phyloP scores from a whole-genome alignment of 371 early-diverging fungal species.

The Mucor sp. region DNA sequence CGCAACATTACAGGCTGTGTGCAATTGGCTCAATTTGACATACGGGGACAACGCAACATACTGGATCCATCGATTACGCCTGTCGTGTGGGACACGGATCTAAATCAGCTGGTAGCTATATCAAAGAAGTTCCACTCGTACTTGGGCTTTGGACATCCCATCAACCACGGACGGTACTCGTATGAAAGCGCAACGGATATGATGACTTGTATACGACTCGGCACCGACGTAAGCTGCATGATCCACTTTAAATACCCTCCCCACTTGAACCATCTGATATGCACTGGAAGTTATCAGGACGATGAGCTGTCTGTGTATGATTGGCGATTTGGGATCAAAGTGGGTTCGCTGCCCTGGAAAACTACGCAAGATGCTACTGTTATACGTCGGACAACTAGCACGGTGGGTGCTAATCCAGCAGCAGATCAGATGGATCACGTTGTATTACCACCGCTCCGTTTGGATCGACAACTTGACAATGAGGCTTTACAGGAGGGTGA shows the following conservation, averaged over 20 bases:
- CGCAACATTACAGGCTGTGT: slow-evolving; percentile 24
- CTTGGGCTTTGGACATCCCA: background rate
- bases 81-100: slow-evolving; percentile 18
- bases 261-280: slow-evolving; percentile 33
- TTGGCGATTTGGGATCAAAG: slow-evolving; percentile 40
- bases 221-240: slow-evolving; percentile 32
- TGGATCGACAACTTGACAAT: background rate
- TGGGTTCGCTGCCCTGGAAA: slow-evolving; percentile 42
- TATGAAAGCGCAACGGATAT: slow-evolving; percentile 6
- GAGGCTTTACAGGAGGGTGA: background rate
- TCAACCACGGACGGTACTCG: background rate
- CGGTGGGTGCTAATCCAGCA: background rate
- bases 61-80: slow-evolving; percentile 28
- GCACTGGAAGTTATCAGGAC: slow-evolving; percentile 31
- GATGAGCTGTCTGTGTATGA: slow-evolving; percentile 33
- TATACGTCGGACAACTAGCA: slow-evolving; percentile 1
- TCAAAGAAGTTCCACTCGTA: background rate
- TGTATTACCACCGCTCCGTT: background rate
- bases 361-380: background rate
- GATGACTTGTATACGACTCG: slow-evolving; percentile 18
- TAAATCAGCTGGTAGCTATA: slow-evolving; percentile 3
- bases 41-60: slow-evolving; percentile 16
- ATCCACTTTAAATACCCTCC: slow-evolving; percentile 36
- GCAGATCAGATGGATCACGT: background rate
- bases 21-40: slow-evolving; percentile 25